Evolutionary conservation across 805 yeast species (phyloP), one percentile per base, ranked within the genome.

Genomic region (Zygoascus tannicola): DNA sequence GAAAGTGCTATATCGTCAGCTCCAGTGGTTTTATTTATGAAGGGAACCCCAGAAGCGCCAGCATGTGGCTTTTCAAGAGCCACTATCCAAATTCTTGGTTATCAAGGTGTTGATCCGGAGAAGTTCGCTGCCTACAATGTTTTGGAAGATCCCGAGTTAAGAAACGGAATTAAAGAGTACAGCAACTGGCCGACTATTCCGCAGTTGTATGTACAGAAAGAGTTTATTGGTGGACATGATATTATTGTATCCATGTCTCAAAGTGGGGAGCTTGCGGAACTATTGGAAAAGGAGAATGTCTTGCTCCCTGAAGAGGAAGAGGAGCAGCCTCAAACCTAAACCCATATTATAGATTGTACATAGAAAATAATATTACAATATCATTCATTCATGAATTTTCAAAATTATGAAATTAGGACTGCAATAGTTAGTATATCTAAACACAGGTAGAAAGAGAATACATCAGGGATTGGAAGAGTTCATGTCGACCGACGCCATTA

Each of bases 111-210:
- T 18, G 96, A 92, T 64, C 98, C 98, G 7, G 74, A 68, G 22
- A 90, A 92, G 65, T 92, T 92, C 68, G 97, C 97, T 34, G 97
- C 97, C 18, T 92, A 84, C 66, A 90, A 92, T 59, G 98, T 92
- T 0, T 70, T 92, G 53, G 97, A 92, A 65, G 98, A 92, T 62
- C 78, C 82, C 2, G 97, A 92, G 56, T 74, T 92, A 50, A 83
- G 98, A 66, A 80, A 85, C 39, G 98, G 97, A 26, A 86, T 92
- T 57, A 92, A 92, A 67, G 98, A 92, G 62, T 92, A 76, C 65
- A 79, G 90, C 54, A 81, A 84, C 52, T 92, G 99, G 99, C 99
- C 99, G 45, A 92, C 99, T 0, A 87, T 92, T 47, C 99, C 99
- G 14, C 99, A 92, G 65, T 73, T 92, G 36, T 92, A 88, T 59